Evolutionary conservation across 768 basidiomycete species (phyloP).

Genomic region (Tylopilus cervinicoccineus): DNA sequence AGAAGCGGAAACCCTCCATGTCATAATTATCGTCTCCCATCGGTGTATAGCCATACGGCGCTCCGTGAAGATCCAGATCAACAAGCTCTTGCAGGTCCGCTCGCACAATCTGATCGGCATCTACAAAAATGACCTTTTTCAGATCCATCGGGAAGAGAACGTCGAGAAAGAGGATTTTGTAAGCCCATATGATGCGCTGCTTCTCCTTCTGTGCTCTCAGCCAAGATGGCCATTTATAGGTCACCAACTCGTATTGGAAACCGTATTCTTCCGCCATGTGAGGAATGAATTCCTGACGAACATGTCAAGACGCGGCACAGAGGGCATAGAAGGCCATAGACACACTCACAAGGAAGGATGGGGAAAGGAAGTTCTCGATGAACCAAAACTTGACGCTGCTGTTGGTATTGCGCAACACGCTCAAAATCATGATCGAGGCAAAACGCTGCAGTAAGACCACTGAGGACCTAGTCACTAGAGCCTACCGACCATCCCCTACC

Average conservation of each 20-base stretch:
- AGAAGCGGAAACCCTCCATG: constrained; percentile 98
- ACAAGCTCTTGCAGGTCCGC: constrained; percentile 94
- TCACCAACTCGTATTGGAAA: constrained; percentile 96
- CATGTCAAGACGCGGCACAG: neutral
- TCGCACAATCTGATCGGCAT: constrained; percentile 96
- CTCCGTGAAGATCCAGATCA: constrained; percentile 88
- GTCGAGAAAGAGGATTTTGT: constrained; percentile 99
- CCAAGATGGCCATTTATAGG: constrained; percentile 99
- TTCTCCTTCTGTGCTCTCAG: constrained; percentile 96
- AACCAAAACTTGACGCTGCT: constrained; percentile 99
- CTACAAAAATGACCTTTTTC: constrained; percentile 98
- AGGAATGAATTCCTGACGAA: constrained; percentile 82
- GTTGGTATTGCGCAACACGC: constrained; percentile 91
- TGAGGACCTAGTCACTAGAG: neutral
- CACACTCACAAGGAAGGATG: constrained; percentile 79
- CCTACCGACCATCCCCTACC: constrained; percentile 40
- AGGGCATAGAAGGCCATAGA: neutral
- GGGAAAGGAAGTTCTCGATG: constrained; percentile 98
- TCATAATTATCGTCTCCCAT: constrained; percentile 95
- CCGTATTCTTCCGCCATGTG: constrained; percentile 87
- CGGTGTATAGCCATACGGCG: constrained; percentile 93
- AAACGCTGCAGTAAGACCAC: constrained; percentile 61
- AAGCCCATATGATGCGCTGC: constrained; percentile 98
- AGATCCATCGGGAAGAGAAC: constrained; percentile 99
- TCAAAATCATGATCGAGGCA: constrained; percentile 96